These are phyloP conservation scores for Backusella westeae DNA, from an alignment of 192 early-diverging fungal genomes.

Conservation along the genomic window DNA sequence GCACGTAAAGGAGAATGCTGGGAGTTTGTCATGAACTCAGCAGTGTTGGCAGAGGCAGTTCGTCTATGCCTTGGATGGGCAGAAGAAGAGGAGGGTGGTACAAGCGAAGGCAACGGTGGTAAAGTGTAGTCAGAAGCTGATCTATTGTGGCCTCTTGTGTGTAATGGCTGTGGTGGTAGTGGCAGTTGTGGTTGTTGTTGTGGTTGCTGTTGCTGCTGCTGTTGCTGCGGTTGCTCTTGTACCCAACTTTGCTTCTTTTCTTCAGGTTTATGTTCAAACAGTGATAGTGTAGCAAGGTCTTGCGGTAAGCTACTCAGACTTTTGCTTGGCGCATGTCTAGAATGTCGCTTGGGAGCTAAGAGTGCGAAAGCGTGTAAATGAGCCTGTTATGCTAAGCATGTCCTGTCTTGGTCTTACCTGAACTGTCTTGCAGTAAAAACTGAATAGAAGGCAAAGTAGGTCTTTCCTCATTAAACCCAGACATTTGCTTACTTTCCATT, in stretches of 20 bases:
- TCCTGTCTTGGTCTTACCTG: neutral
- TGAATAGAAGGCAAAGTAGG: conserved; percentile 9
- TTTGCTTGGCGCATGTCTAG: neutral
- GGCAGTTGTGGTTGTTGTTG: no score
- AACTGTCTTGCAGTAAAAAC: conserved; percentile 1
- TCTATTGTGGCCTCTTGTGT: neutral
- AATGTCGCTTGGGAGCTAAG: neutral
- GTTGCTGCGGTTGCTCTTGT: neutral
- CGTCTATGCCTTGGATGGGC: neutral
- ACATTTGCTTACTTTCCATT: neutral
- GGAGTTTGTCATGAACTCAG: conserved; percentile 1
- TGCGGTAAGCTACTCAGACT: conserved; percentile 2
- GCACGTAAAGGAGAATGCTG: neutral
- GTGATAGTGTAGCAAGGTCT: conserved; percentile 2
- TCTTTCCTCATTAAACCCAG: neutral
- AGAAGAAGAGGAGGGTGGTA: neutral
- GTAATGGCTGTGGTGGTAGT: neutral
- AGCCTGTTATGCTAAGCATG: no score
- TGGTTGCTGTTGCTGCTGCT: no score
- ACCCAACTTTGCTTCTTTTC: neutral
- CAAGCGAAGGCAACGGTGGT: neutral
- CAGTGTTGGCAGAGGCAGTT: conserved; percentile 3
- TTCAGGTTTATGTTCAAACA: neutral
- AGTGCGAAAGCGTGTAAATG: neutral
- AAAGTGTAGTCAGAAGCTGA: neutral